Percentiles rank a stretch among this genome's conserved stretches.
These are phyloP conservation scores for Euphorbia celastroides DNA, from an alignment of 441 rosid species.

Conservation along the genomic window DNA sequence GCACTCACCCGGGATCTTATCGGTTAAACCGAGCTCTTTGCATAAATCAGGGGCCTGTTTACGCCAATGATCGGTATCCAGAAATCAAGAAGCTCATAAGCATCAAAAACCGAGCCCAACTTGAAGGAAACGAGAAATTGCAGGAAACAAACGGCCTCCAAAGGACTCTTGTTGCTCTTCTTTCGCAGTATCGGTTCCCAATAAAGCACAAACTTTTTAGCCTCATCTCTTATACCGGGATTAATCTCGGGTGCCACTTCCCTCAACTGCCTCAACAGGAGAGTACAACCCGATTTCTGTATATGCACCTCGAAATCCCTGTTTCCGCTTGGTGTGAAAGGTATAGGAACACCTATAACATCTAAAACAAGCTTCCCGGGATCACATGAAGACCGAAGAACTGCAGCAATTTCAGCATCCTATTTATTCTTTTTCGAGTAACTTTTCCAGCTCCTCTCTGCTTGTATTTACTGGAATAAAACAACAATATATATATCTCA, in stretches of 20 bases:
- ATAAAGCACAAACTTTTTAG: conserved; percentile 20
- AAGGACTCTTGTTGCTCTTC: conserved; percentile 9
- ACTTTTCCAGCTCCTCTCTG: conserved; percentile 10
- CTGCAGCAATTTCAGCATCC: conserved; percentile 15
- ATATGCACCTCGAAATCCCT: background rate
- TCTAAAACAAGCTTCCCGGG: conserved; percentile 30
- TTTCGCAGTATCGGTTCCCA: conserved; percentile 27
- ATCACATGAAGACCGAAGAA: conserved; percentile 16
- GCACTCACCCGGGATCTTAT: conserved; percentile 26
- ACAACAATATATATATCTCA: background rate
- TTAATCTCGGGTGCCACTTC: conserved; percentile 16
- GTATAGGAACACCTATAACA: conserved; percentile 9
- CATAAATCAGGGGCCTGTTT: conserved; percentile 24
- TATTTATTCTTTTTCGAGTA: conserved; percentile 13
- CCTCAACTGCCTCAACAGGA: conserved; percentile 28
- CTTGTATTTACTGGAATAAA: background rate
- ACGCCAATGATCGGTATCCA: conserved; percentile 18
- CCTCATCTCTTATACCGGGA: conserved; percentile 23
- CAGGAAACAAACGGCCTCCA: conserved; percentile 29
- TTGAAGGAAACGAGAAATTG: conserved; percentile 32
- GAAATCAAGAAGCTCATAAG: conserved; percentile 20
- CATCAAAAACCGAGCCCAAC: conserved; percentile 19
- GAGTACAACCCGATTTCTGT: conserved; percentile 1
- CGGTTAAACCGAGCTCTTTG: conserved; percentile 24
- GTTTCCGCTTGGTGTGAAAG: background rate